A percentile compares a stretch with the other conserved stretches of the same genome.
These are phyloP conservation scores for Chaetomium globosum DNA, from an alignment of 2,329 filamentous ascomycete species.

Conservation along the genomic window DNA sequence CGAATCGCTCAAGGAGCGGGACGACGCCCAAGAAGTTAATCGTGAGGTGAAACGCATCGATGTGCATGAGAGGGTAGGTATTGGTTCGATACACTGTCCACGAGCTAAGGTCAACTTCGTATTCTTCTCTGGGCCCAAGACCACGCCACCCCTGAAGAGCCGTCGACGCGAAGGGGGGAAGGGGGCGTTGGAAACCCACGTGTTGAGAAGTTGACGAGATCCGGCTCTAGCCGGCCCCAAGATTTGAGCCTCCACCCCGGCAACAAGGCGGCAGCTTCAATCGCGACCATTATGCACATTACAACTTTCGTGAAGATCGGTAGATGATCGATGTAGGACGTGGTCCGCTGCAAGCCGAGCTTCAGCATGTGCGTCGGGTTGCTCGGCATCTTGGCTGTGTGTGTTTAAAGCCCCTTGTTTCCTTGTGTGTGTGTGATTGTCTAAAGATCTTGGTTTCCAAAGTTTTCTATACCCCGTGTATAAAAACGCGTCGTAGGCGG, in stretches of 20 bases:
- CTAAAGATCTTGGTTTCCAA: neutral
- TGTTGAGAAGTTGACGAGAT: conserved; percentile 69
- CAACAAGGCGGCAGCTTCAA: conserved; percentile 72
- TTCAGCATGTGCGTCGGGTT: conserved; percentile 43
- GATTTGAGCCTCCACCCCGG: conserved; percentile 70
- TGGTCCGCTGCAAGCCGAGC: conserved; percentile 73
- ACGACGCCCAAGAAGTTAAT: conserved; percentile 79
- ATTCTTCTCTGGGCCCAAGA: conserved; percentile 3
- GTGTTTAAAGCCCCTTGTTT: neutral
- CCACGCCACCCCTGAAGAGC: neutral
- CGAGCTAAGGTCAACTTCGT: neutral
- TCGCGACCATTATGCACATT: conserved; percentile 64
- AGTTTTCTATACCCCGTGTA: neutral
- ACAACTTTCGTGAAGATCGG: conserved; percentile 81
- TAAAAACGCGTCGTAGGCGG: neutral
- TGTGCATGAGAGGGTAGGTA: conserved; percentile 86
- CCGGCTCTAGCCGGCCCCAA: conserved; percentile 79
- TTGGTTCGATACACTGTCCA: conserved; percentile 83
- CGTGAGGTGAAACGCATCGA: conserved; percentile 76
- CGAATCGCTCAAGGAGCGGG: conserved; percentile 91
- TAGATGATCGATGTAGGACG: conserved; percentile 81
- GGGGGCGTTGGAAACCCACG: conserved; percentile 56
- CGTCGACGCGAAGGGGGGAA: neutral
- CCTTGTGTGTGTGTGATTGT: neutral
- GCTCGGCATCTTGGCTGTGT: conserved; percentile 37